These are phyloP conservation scores for Beauveria sp. DNA, from an alignment of 2,329 filamentous ascomycete genomes.

Conservation along the genomic window DNA sequence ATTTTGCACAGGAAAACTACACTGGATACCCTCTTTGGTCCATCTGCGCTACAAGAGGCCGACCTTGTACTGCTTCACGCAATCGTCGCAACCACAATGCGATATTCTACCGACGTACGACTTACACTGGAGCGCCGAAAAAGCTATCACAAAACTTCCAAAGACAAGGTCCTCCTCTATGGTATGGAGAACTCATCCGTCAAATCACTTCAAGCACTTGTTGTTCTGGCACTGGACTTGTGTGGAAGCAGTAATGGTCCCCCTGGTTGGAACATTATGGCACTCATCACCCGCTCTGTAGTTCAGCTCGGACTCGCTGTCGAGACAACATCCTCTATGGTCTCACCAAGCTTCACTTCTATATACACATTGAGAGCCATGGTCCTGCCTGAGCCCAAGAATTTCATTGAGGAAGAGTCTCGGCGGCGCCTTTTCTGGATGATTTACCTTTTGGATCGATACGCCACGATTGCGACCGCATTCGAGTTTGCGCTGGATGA, in stretches of 20 bases:
- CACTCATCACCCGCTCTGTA: constrained; percentile 79
- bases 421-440: constrained; percentile 86
- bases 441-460: constrained; percentile 83
- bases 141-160: constrained; percentile 72
- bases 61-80: constrained; percentile 79
- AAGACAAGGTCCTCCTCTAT: constrained; percentile 79
- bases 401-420: constrained; percentile 86
- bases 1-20: constrained; percentile 83
- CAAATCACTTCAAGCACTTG: constrained; percentile 77
- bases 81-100: constrained; percentile 80
- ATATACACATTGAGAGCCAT: constrained; percentile 86
- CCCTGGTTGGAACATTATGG: constrained; percentile 86
- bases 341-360: constrained; percentile 71
- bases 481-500: constrained; percentile 89
- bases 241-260: constrained; percentile 84
- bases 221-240: constrained; percentile 78
- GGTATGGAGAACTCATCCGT: constrained; percentile 86
- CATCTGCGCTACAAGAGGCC: constrained; percentile 66
- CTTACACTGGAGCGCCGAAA: constrained; percentile 65
- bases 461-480: constrained; percentile 82
- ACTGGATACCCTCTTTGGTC: constrained; percentile 73
- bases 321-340: constrained; percentile 70
- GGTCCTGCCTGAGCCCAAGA: constrained; percentile 71
- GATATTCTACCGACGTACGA: constrained; percentile 71
- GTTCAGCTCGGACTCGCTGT: constrained; percentile 82